phyloP scores from a whole-genome alignment of 768 basidiomycete genomes.

The Leccinum ochraceum region DNA sequence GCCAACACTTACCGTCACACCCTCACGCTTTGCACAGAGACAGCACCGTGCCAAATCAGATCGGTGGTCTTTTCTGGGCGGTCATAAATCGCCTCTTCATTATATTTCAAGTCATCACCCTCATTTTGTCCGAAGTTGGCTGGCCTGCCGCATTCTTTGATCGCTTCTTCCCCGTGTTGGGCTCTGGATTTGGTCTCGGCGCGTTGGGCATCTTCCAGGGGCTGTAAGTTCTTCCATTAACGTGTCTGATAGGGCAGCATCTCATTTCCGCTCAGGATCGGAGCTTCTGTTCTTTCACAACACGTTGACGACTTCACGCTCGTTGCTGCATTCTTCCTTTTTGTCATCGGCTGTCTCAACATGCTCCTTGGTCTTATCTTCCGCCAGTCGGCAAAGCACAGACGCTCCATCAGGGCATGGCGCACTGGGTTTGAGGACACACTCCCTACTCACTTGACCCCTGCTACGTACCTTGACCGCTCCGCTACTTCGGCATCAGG shows the following conservation, averaged over 20 bases:
- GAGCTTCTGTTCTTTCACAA: slow-evolving; percentile 72
- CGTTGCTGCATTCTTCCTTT: slow-evolving; percentile 89
- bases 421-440: slow-evolving; percentile 50
- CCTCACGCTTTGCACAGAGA: slow-evolving; percentile 40
- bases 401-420: slow-evolving; percentile 70
- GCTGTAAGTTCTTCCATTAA: slow-evolving; percentile 52
- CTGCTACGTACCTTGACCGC: slow-evolving; percentile 25
- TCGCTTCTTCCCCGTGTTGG: slow-evolving; percentile 84
- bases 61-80: slow-evolving; percentile 90
- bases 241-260: background rate
- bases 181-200: slow-evolving; percentile 81
- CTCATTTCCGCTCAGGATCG: slow-evolving; percentile 47
- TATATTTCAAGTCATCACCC: slow-evolving; percentile 78
- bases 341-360: slow-evolving; percentile 89
- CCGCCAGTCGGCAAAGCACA: slow-evolving; percentile 60
- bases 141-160: slow-evolving; percentile 81
- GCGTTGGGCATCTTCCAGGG: slow-evolving; percentile 86
- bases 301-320: slow-evolving; percentile 87
- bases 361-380: slow-evolving; percentile 76
- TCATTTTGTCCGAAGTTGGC: slow-evolving; percentile 80
- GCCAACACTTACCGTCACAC: background rate
- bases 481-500: slow-evolving; percentile 25
- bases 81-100: slow-evolving; percentile 87
- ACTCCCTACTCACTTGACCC: slow-evolving; percentile 47
- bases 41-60: slow-evolving; percentile 88